phyloP scores from a whole-genome alignment of 2,329 filamentous ascomycete species.

The Colletotrichum higginsianum region DNA sequence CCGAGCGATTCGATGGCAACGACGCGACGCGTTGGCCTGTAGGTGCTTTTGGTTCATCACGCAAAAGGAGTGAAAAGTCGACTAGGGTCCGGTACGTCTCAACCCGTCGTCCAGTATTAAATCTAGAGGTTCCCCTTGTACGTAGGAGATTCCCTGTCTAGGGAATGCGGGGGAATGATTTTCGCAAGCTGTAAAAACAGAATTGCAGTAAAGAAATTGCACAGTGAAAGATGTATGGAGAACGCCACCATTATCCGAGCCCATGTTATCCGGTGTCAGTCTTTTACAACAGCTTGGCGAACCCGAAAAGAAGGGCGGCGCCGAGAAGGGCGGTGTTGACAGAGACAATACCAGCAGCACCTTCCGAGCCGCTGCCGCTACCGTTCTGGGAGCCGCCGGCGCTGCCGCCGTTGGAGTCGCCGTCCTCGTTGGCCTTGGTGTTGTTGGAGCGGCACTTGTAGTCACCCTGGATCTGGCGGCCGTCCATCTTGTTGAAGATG shows the following conservation, averaged over 20 bases:
- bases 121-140: conserved; percentile 59
- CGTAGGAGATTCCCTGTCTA: conserved; percentile 49
- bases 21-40: conserved; percentile 25
- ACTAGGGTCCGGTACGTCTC: conserved; percentile 42
- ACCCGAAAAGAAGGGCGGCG: conserved; percentile 61
- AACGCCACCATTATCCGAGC: conserved; percentile 44
- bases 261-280: conserved; percentile 21
- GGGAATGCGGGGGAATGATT: conserved; percentile 31
- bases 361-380: conserved; percentile 51
- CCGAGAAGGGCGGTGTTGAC: conserved; percentile 65
- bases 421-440: conserved; percentile 65
- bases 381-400: conserved; percentile 47
- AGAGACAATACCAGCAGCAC: conserved; percentile 61
- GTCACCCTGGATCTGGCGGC: conserved; percentile 62
- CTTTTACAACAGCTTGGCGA: conserved; percentile 68
- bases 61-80: conserved; percentile 49
- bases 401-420: conserved; percentile 50
- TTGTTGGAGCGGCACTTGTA: conserved; percentile 67
- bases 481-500: conserved; percentile 62
- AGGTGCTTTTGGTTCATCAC: conserved; percentile 40
- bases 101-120: conserved; percentile 55
- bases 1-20: background rate
- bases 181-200: conserved; percentile 38
- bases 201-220: conserved; percentile 40
- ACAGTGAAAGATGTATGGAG: conserved; percentile 42